These are phyloP conservation scores for Graphilbum sp. DNA, from an alignment of 2,329 filamentous ascomycete species.

Conservation along the genomic window DNA sequence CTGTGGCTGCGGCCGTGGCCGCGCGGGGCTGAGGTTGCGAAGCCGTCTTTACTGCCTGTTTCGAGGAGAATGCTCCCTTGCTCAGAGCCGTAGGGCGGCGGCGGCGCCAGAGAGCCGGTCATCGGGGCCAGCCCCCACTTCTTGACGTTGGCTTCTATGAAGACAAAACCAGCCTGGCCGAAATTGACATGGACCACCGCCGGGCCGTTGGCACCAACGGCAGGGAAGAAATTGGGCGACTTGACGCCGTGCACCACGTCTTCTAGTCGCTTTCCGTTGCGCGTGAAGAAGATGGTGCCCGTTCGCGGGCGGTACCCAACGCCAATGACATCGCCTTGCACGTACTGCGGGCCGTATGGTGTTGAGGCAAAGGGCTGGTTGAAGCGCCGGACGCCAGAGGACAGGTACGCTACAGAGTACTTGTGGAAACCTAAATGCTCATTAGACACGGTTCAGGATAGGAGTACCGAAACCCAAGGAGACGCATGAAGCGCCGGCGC, in stretches of 20 bases:
- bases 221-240: conserved; percentile 92
- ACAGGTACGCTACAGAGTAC: conserved; percentile 81
- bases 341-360: conserved; percentile 65
- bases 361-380: conserved; percentile 82
- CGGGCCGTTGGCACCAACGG: conserved; percentile 88
- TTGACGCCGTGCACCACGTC: conserved; percentile 89
- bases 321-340: conserved; percentile 91
- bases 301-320: conserved; percentile 90
- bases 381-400: conserved; percentile 68
- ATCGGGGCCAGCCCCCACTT: conserved; percentile 97
- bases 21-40: conserved; percentile 22
- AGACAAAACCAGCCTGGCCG: conserved; percentile 93
- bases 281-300: conserved; percentile 92
- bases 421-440: conserved; percentile 62
- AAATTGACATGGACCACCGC: conserved; percentile 93
- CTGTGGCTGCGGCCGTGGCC: conserved; percentile 27
- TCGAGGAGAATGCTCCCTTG: conserved; percentile 92
- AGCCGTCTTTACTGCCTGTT: conserved; percentile 52
- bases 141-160: conserved; percentile 98
- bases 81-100: conserved; percentile 91
- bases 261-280: conserved; percentile 93
- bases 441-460: background rate
- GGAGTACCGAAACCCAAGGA: too few relatives aligned
- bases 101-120: conserved; percentile 86
- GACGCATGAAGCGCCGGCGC: conserved; percentile 2